Evolutionary conservation across 2,329 filamentous ascomycete species (phyloP), one percentile per base, ranked within the genome.

Genomic region (Aspergillus puulaauensis): DNA sequence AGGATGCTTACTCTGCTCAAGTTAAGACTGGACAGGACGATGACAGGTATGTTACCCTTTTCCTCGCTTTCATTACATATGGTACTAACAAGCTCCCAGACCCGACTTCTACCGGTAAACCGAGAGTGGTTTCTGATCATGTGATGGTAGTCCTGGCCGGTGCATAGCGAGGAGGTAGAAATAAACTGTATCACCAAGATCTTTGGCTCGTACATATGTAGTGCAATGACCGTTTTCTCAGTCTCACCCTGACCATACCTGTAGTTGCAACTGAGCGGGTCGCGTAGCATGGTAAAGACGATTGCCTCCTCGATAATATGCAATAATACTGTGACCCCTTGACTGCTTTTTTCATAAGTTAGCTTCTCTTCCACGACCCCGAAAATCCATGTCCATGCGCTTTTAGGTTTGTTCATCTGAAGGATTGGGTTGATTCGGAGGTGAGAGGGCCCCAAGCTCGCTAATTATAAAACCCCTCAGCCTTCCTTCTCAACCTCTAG

Each of bases 1-100:
- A 99, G 77, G 95, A 98, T 76, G 95, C 95, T 45, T 99, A 99
- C 77, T 93, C 92, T 40, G 91, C 88, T 78, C 95, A 99, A 76
- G 95, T 99, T 71, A 98, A 98, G 86, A 91, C 85, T 39, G 83
- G 85, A 49, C 82, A 85, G 61, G 86, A 90, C 75, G 84, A 84
- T 48, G 84, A 87, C 72, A 84, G 87, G 76, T 80, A 75, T 68
- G 76, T 56, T 41, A 21, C 39, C 7, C 35, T 48, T 37, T 39
- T 5, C 39, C 51, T 45, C 27, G 46, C 54, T 35, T 72, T 58
- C n/a, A 7, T 23, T 12, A 21, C 15, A 33, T 48, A 19, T 31
- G 14, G 14, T 37, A 84, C 73, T 87, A 63, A 75, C 59, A 43
- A 19, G 12, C 83, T 71, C 83, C 83, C 78, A 90, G 90, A 80